Base-by-base conservation (phyloP, 306 rosid genomes). In the Geum urbanum region DNA sequence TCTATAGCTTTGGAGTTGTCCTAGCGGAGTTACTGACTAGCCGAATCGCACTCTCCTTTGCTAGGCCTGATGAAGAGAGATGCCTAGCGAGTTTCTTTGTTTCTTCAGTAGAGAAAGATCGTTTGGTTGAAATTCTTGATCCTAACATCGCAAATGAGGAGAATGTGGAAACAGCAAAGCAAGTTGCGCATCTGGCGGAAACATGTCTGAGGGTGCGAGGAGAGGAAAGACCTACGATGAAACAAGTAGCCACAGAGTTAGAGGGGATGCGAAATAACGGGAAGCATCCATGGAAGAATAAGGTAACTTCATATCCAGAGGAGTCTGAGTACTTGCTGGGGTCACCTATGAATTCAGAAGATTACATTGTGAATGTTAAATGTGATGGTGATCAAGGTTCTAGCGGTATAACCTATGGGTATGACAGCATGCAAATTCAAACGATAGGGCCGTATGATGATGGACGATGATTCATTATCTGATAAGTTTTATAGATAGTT, bases 1-100 rank as follows among this genome's bases (percentile, higher is more conserved):
- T 67, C 0, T 67, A 67, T n/a, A 67, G 71, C 43, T 67, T 67
- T 35, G 71, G 71, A 3, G 71, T 67, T 50, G 71, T 67, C 20
- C 59, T 67, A 0, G 59, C 9, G 0, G 71, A 67, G 27, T n/a
- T 67, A 35, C n/a, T 67, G 9, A 35, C 59, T 3, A 47, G 71
- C 4, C 27, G 6, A 35, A 41, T 27, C n/a, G 32, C 71, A 8
- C 46, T 67, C 35, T 48, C 71, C 2, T 64, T 64, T 7, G 12
- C 32, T 7, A 64, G 50, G 32, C 67, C 67, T n/a, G 67, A 63
- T 16, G 32, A 13, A 10, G 67, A 63, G 51, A 63, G 51, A 63
- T 41, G 46, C 35, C 67, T 63, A 0, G 67, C 51, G 5, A 41
- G n/a, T n/a, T 63, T 7, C 67, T 63, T 75, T 50, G 53, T 43